Percentiles rank a stretch among this genome's conserved stretches.
phyloP scores from a whole-genome alignment of 352 stramenopile genomes.

The Pythium aristosporum region DNA sequence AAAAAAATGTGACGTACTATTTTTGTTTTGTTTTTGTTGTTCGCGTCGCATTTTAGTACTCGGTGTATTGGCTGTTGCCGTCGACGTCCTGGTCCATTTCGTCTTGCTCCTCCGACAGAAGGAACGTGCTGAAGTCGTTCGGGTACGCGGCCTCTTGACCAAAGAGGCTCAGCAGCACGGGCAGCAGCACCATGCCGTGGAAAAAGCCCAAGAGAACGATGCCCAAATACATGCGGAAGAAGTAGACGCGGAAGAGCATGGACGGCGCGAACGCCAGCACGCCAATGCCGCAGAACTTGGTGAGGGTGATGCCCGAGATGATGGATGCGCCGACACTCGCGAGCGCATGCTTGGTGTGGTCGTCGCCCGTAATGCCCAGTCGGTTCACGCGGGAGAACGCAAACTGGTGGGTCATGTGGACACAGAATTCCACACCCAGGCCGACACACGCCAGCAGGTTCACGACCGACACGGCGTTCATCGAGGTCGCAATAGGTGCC shows the following conservation, averaged over 20 bases:
- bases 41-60: constrained; percentile 16
- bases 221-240: constrained; percentile 92
- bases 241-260: constrained; percentile 91
- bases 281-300: constrained; percentile 89
- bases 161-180: constrained; percentile 77
- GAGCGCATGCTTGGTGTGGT: constrained; percentile 77
- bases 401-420: constrained; percentile 88
- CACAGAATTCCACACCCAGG: constrained; percentile 88
- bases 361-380: constrained; percentile 45
- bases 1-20: constrained; percentile 8
- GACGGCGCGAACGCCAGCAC: constrained; percentile 90
- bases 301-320: constrained; percentile 91
- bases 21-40: neutral
- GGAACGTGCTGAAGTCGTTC: constrained; percentile 69
- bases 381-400: constrained; percentile 49
- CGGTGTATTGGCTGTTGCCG: constrained; percentile 14
- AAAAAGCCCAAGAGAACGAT: constrained; percentile 88
- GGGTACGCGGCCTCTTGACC: constrained; percentile 45
- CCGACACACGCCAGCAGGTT: constrained; percentile 88
- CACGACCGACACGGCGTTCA: constrained; percentile 90
- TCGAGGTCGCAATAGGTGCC: constrained; percentile 55
- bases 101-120: constrained; percentile 69
- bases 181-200: constrained; percentile 78
- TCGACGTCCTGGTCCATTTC: constrained; percentile 47
- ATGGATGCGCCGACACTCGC: constrained; percentile 76